Evolutionary conservation across 169 alveolate species (phyloP), one percentile per base, ranked within the genome.

Genomic region (Cystoisospora suis): DNA sequence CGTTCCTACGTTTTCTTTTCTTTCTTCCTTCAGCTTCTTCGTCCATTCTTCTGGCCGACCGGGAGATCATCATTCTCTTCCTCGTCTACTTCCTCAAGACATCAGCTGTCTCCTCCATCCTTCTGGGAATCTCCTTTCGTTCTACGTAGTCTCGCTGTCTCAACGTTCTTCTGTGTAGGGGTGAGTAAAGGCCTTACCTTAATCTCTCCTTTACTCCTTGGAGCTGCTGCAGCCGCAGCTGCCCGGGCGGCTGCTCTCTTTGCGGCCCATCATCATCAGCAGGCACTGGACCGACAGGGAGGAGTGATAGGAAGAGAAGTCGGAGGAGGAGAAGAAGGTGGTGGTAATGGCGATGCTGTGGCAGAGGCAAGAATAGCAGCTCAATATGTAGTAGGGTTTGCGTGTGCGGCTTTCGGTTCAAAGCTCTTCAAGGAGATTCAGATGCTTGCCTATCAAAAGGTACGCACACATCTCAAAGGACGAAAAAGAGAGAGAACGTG

Each of bases 21-120:
- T 5, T 44, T n/a, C 0, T 17, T n/a, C 23, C n/a, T 32, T 36
- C 87, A 79, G 87, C 46, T 80, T 70, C 88, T 80, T 29, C 88
- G 88, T 1, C 88, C 88, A 0, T 80, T 34, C 75, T 80, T 80
- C 36, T 80, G 88, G 88, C 88, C 88, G 4, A 40, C 83, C 12
- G 83, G 83, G 0, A 38, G 45, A 6, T 0, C 7, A 27, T 47
- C 32, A 38, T 27, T 27, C 75, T 23, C 27, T 49, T 1, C 75
- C 9, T 23, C 23, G 75, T 40, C 36, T 4, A 23, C n/a, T n/a
- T n/a, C n/a, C n/a, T n/a, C n/a, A n/a, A n/a, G n/a, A n/a, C n/a
- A n/a, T n/a, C n/a, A n/a, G n/a, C n/a, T n/a, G n/a, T n/a, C n/a
- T n/a, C 53, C 34, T 9, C 86, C 9, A 12, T 4, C 70, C 44